A percentile compares a stretch with the other conserved stretches of the same genome.
phyloP scores from a whole-genome alignment of 192 early-diverging fungal species.

The Coemansia sp. region DNA sequence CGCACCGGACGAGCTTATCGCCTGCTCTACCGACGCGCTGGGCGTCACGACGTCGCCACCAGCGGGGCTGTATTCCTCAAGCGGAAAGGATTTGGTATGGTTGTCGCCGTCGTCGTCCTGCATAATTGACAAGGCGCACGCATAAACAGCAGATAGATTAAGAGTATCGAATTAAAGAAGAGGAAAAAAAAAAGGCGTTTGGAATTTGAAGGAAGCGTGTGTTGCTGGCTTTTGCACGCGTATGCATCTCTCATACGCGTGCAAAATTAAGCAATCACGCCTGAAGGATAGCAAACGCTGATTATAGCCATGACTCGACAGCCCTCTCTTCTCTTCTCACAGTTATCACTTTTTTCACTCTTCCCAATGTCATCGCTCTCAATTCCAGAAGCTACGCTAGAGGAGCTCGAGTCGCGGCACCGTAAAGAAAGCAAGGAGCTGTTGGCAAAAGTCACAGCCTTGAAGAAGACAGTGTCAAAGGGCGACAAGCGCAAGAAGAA shows the following conservation, averaged over 20 bases:
- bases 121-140: not conserved
- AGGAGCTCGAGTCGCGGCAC: slow-evolving; percentile 74
- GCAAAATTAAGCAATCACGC: not conserved
- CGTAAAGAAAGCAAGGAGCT: slow-evolving; percentile 79
- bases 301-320: not conserved
- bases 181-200: not conserved
- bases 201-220: not conserved
- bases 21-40: not conserved
- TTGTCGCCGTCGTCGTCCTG: not conserved
- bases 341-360: not conserved
- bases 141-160: not conserved
- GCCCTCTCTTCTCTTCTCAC: not conserved
- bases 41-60: not conserved
- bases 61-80: not conserved
- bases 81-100: not conserved
- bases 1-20: not conserved
- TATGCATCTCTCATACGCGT: not conserved
- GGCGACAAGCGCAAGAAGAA: slow-evolving; percentile 89
- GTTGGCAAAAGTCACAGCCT: slow-evolving; percentile 62
- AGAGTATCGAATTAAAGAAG: not conserved
- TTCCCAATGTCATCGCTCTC: not conserved
- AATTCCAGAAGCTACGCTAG: slow-evolving; percentile 25
- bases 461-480: slow-evolving; percentile 79
- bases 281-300: not conserved
- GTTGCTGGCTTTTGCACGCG: not conserved